phyloP scores from a whole-genome alignment of 306 rosid genomes.

The Alnus glutinosa region DNA sequence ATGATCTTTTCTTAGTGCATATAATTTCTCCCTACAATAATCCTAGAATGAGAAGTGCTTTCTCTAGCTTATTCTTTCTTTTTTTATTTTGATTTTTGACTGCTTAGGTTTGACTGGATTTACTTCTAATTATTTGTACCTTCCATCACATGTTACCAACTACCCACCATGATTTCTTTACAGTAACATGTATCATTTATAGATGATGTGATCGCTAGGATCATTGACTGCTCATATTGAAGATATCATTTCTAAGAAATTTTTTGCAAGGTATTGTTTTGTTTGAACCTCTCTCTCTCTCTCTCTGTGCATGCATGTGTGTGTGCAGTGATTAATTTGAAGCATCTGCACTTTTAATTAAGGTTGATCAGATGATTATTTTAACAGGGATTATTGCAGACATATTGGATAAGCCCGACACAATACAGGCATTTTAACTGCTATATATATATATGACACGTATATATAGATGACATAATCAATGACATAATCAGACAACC shows the following conservation, averaged over 20 bases:
- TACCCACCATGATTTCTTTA: slow-evolving; percentile 4
- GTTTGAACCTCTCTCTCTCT: neutral
- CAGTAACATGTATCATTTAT: neutral
- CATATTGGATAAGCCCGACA: neutral
- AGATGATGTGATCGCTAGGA: neutral
- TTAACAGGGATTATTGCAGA: neutral
- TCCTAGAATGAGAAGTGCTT: neutral
- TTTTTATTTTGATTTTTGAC: neutral
- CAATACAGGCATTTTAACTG: neutral
- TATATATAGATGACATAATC: neutral
- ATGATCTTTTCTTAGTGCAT: neutral
- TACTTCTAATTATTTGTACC: neutral
- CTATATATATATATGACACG: neutral
- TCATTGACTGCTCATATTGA: neutral
- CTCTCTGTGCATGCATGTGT: neutral
- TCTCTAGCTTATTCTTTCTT: neutral
- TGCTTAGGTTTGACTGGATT: slow-evolving; percentile 1
- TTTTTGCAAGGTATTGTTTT: neutral
- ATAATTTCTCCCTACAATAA: neutral
- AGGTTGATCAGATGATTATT: neutral
- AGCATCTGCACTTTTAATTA: neutral
- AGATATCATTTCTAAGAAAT: neutral
- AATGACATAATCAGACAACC: neutral
- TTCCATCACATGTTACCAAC: neutral
- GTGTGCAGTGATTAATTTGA: neutral